Evolutionary conservation across 345 rosid species (phyloP).

Genomic region (Gossypium anomalum): DNA sequence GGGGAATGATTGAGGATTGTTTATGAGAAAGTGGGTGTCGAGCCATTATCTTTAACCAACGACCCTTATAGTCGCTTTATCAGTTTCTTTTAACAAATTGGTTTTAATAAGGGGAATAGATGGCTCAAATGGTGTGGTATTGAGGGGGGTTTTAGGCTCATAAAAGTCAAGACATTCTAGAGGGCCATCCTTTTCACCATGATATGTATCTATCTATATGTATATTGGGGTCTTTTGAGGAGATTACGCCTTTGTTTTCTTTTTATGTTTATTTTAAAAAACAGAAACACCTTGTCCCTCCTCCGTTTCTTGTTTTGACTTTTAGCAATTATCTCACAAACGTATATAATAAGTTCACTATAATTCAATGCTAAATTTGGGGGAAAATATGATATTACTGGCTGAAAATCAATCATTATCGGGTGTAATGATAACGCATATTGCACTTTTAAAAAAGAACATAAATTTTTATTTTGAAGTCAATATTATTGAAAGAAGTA

Average conservation of each 20-base stretch:
- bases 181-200: constrained; percentile 1
- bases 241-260: constrained; percentile 11
- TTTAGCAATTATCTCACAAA: not conserved
- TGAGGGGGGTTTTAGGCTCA: not conserved
- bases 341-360: not conserved
- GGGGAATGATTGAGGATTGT: not conserved
- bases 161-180: constrained; percentile 21
- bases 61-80: not conserved
- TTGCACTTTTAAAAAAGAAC: not conserved
- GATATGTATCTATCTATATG: no score
- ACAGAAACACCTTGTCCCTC: not conserved
- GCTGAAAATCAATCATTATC: no score
- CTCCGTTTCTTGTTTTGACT: not conserved
- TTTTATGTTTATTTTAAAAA: constrained; percentile 4
- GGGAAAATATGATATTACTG: no score
- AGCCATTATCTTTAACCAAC: constrained; percentile 14
- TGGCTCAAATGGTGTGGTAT: not conserved
- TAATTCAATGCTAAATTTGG: not conserved
- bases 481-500: no score
- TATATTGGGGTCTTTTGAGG: constrained; percentile 1
- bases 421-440: no score
- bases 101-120: not conserved
- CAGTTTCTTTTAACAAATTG: not conserved
- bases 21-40: not conserved
- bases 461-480: no score